phyloP scores from a whole-genome alignment of 352 stramenopile species.

The Aphanomyces astaci region DNA sequence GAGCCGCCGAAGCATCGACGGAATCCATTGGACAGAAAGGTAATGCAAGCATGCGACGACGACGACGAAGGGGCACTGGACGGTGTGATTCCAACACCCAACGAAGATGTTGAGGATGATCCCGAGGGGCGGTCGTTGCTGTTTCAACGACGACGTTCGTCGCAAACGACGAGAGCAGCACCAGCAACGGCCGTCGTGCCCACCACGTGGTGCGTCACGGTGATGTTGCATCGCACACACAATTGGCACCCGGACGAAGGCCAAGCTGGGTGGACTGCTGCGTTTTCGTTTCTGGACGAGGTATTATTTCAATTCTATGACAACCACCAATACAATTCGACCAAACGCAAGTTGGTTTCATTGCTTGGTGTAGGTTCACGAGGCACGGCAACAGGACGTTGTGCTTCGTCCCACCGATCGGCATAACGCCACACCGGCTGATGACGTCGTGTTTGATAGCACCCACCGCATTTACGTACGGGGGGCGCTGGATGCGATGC shows the following conservation, averaged over 20 bases:
- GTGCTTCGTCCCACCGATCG: not conserved
- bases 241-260: constrained; percentile 3
- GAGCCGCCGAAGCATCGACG: too few species aligned
- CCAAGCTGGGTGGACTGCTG: not conserved
- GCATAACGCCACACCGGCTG: not conserved
- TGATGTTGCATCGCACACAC: constrained; percentile 15
- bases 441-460: constrained; percentile 12
- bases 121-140: not conserved
- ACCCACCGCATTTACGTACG: constrained; percentile 12
- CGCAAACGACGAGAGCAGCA: not conserved
- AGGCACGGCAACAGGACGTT: not conserved
- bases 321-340: not conserved
- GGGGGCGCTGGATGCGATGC: not conserved
- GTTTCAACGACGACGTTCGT: not conserved
- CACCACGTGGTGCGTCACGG: constrained; percentile 13
- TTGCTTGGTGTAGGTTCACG: too few species aligned
- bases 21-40: not conserved
- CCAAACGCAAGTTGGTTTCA: too few species aligned
- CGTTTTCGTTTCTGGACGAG: not conserved
- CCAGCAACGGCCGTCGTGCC: not conserved
- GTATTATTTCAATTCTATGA: not conserved
- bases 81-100: not conserved
- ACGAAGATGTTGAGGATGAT: not conserved
- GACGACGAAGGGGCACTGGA: not conserved
- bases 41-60: too few species aligned